Evolutionary conservation across 2,329 filamentous ascomycete species (phyloP).

Genomic region (Fusarium sp.): DNA sequence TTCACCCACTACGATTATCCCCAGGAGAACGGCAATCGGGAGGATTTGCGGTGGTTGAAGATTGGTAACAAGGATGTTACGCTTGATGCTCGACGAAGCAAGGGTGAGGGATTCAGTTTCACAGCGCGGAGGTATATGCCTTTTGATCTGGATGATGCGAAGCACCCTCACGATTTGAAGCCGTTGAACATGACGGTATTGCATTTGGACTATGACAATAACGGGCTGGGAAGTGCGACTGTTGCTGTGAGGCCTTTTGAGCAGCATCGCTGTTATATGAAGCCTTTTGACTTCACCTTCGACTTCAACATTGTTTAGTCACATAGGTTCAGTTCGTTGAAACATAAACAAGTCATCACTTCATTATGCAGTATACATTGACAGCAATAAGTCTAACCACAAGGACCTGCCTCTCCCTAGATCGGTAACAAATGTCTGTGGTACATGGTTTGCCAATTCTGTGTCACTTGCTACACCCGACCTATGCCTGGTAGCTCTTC

Average conservation of each 20-base stretch:
- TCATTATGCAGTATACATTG: neutral
- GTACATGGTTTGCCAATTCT: neutral
- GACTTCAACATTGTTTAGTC: slow-evolving; percentile 13
- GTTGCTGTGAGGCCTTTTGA: slow-evolving; percentile 22
- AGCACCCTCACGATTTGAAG: slow-evolving; percentile 23
- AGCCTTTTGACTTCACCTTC: slow-evolving; percentile 22
- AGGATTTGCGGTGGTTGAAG: slow-evolving; percentile 10
- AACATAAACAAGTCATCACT: neutral
- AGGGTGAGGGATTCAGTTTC: slow-evolving; percentile 17
- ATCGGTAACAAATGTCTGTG: neutral
- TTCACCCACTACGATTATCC: slow-evolving; percentile 31
- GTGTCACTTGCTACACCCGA: neutral
- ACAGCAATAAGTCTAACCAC: neutral
- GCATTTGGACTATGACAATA: slow-evolving; percentile 28
- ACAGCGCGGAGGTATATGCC: slow-evolving; percentile 22
- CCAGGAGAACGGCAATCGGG: slow-evolving; percentile 24
- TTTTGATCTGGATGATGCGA: slow-evolving; percentile 16
- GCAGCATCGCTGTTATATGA: slow-evolving; percentile 20
- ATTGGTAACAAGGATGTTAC: slow-evolving; percentile 5
- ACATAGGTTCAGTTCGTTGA: neutral
- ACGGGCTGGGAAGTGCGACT: slow-evolving; percentile 18
- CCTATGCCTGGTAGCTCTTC: neutral
- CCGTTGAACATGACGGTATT: slow-evolving; percentile 18
- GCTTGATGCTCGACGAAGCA: neutral
- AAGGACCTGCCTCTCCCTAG: neutral